These are phyloP conservation scores for Clavaria fumosa DNA, from an alignment of 768 basidiomycete species.

Conservation along the genomic window DNA sequence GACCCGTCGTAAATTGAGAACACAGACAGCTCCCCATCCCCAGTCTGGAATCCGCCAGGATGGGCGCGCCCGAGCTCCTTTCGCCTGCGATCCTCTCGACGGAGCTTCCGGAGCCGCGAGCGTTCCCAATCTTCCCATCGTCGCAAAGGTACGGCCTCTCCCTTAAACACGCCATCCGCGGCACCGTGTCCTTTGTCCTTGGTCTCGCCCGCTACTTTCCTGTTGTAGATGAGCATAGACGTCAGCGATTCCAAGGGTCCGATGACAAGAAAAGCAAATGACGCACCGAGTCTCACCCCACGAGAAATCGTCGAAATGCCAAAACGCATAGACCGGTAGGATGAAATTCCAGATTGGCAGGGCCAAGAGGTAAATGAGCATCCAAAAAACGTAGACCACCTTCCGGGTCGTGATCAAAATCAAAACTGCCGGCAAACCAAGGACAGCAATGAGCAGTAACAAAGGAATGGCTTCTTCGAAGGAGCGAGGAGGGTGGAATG, in stretches of 20 bases:
- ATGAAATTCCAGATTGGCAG: constrained; percentile 95
- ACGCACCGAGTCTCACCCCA: constrained; percentile 96
- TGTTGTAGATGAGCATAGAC: constrained; percentile 22
- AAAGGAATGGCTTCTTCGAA: constrained; percentile 94
- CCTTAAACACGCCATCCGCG: constrained; percentile 35
- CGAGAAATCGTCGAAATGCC: constrained; percentile 99
- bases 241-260: constrained; percentile 7
- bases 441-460: constrained; percentile 73
- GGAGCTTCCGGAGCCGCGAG: constrained; percentile 79
- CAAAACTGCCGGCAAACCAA: constrained; percentile 84
- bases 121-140: constrained; percentile 99
- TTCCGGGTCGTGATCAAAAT: constrained; percentile 92
- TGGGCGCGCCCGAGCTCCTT: constrained; percentile 69
- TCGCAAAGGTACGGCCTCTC: constrained; percentile 70
- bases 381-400: constrained; percentile 94
- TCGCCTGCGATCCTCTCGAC: constrained; percentile 70
- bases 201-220: constrained; percentile 88
- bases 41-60: constrained; percentile 47
- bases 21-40: constrained; percentile 50
- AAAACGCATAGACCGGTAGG: constrained; percentile 90
- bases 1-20: constrained; percentile 55
- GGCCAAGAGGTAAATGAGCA: constrained; percentile 86
- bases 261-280: neutral
- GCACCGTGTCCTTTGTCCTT: constrained; percentile 68
- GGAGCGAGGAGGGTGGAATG: constrained; percentile 59